Evolutionary conservation across 2,329 filamentous ascomycete species (phyloP), one percentile per base, ranked within the genome.

Genomic region (Aspergillus pseudoterreus): DNA sequence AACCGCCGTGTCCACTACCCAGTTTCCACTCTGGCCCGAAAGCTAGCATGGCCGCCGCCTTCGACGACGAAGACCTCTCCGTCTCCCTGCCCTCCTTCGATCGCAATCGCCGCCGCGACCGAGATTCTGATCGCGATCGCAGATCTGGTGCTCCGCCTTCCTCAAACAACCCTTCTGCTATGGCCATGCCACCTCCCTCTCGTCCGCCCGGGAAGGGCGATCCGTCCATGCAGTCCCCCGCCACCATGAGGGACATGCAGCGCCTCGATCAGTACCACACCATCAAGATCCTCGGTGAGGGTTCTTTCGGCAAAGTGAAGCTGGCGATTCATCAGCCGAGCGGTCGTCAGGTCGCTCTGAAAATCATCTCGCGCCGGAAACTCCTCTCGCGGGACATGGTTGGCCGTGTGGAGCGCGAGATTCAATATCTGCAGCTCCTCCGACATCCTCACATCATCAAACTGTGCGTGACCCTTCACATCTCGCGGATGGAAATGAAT

Each of bases 401-500:
- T 48, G 94, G 94, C 54, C 84, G 94, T 55, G 95, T 99, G 57
- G 94, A 99, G 78, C 84, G 94, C 61, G 94, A 99, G 78, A 99
- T 99, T 63, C 92, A 96, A 71, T 99, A 99, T 69, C 82, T 99
- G 57, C 94, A 99, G 75, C 78, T 99, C 54, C 80, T 99, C 55
- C 86, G 94, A 54, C 94, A 99, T 72, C 94, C 94, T 38, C 94
- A 99, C 74, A 99, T 99, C 70, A 99, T 99, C 78, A 99, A 99
- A 75, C 82, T 99, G 84, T 96, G 79, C 33, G 45, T 66, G 56
- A 82, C 78, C 32, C 17, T 22, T n/a, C 36, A 15, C 38, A 12
- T 42, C n/a, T 2, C 5, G 15, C 12, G 22, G 2, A 22, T 17
- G 27, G 32, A 44, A 22, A 15, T 41, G 9, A n/a, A 24, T 24